Base-by-base conservation (phyloP, 2,329 filamentous ascomycete species). In the Rhynchosporium agropyri region DNA sequence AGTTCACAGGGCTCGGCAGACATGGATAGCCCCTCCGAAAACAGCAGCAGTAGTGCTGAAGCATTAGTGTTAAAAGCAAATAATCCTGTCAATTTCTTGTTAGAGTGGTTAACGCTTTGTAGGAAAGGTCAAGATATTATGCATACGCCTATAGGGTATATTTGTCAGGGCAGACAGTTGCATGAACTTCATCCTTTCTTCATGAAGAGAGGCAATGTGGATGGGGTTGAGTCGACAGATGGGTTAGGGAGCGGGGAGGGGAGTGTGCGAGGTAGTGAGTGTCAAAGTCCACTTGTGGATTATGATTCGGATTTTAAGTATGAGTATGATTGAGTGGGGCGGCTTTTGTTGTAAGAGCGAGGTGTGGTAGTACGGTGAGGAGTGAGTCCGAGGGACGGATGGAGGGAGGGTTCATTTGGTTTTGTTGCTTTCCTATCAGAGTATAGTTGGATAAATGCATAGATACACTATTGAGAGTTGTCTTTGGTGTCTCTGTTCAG, bases 81-180 rank as follows among this genome's bases (percentile, higher is more conserved):
- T 0, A 77, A 76, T 26, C 79, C 79, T 0, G 65, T 80, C 10
- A 74, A 71, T 0, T 85, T 84, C 68, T 68, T 87, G 0, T 77
- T 82, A 29, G 84, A 87, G 54, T 88, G 84, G 84, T 74, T 87
- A 0, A 74, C 80, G 0, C 64, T 84, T 0, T 78, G 82, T 0
- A 80, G 84, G 1, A 81, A 81, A 42, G 80, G 81, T 0, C 83
- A 86, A 61, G 84, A 87, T 63, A 79, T 87, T 58, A 70, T 78
- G 26, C 81, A 86, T 33, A 87, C 84, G 0, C 84, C 84, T 0
- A 85, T 87, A 79, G 84, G 84, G 0, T 83, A 81, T 67, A 61
- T 87, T 4, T 80, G 79, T 2, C 80, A 82, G 12, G 82, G 83
- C 15, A 54, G 54, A 9, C 38, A 46, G 9, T 31, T 64, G 13